phyloP scores from a whole-genome alignment of 2,329 filamentous ascomycete species.

The Alternaria solani region DNA sequence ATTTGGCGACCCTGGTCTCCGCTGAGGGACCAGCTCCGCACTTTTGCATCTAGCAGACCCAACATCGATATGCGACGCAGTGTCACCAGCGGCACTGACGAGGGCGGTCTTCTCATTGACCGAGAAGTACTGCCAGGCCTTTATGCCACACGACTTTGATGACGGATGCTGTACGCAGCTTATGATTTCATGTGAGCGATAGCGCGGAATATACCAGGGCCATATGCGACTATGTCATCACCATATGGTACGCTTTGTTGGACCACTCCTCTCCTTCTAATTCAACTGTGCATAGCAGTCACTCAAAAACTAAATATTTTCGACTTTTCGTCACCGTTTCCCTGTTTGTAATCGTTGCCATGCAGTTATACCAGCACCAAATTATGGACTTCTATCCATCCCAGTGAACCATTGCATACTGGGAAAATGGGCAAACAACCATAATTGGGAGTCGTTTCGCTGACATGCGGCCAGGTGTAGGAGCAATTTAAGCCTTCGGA shows the following conservation, averaged over 20 bases:
- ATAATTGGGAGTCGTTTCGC: not conserved
- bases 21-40: constrained; percentile 19
- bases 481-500: not conserved
- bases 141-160: constrained; percentile 11
- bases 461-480: not conserved
- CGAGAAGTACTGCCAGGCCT: not conserved
- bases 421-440: not conserved
- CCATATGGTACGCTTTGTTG: constrained; percentile 28
- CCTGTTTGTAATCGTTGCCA: not conserved
- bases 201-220: constrained; percentile 24
- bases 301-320: constrained; percentile 14
- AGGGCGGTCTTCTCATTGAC: not conserved
- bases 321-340: not conserved
- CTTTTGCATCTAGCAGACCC: not conserved
- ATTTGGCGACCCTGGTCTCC: constrained; percentile 49
- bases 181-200: constrained; percentile 18
- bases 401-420: not conserved
- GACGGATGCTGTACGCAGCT: constrained; percentile 10
- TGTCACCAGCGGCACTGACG: not conserved
- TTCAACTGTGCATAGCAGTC: constrained; percentile 10
- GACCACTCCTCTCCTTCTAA: constrained; percentile 19
- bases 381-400: not conserved
- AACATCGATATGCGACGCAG: not conserved
- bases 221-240: constrained; percentile 20
- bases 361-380: not conserved